Evolutionary conservation across 371 early-diverging fungal species (phyloP), one percentile per base, ranked within the genome.

Genomic region (Apophysomyces variabilis): DNA sequence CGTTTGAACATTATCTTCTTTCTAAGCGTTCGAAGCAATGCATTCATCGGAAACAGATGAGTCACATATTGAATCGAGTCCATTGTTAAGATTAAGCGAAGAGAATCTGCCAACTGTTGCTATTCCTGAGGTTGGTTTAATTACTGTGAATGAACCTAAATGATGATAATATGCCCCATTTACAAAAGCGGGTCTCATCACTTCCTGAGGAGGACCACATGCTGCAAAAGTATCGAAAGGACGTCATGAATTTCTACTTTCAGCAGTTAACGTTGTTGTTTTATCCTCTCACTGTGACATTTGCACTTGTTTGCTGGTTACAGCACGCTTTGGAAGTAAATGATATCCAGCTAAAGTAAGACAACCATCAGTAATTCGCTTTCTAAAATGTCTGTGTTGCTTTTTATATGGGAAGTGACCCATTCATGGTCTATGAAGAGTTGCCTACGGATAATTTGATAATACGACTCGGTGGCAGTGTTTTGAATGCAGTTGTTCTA

Each of bases 151-250:
- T 21, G 21, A 21, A n/a, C 54, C 21, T 21, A 50, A 50, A n/a
- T 8, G 54, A 9, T 50, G 54, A 50, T 21, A 21, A 21, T 26
- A 8, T 9, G 54, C 32, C 32, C 32, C 32, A 26, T 26, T 26
- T 26, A 26, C 32, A 45, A 79, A 77, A 16, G 75, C 66, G 65
- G 77, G 82, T 21, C 85, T 78, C 64, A 70, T 67, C 12, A 72
- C 78, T 70, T 91, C 92, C 68, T 90, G 89, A 14, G 77, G 71
- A 44, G 90, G 65, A 50, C 16, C 54, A 21, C 9, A 35, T 21
- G 54, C 21, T 50, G 54, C 54, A 66, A 16, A 21, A 69, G 38
- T 56, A 39, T 36, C 32, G 65, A 50, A 67, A 50, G 56, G 65
- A 68, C 59, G 36, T 56, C 3, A 32, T 65, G 9, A 38, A 61